phyloP scores from a whole-genome alignment of 140 eudicot genomes.

The Cichorium intybus region DNA sequence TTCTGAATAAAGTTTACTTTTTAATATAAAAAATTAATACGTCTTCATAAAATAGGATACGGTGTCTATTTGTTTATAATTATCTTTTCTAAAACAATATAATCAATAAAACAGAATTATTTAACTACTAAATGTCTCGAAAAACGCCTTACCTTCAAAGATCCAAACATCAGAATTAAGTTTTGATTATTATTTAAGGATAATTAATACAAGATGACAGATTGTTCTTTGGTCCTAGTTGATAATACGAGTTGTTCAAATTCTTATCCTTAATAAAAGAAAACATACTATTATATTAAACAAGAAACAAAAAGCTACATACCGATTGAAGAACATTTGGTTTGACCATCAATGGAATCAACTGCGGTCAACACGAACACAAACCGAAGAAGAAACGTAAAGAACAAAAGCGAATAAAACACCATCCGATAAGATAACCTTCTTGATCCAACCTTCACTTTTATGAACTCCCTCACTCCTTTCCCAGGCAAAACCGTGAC shows the following conservation, averaged over 20 bases:
- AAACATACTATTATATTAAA: not conserved
- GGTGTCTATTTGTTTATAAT: not conserved
- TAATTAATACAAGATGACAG: too few species aligned
- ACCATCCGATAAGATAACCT: conserved; percentile 78
- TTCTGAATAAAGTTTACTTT: not conserved
- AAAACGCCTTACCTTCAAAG: not conserved
- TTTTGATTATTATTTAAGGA: too few species aligned
- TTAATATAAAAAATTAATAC: not conserved
- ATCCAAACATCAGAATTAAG: not conserved
- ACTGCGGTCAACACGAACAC: conserved; percentile 81
- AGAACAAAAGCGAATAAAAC: conserved; percentile 71
- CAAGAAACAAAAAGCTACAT: conserved; percentile 6
- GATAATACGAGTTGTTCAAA: too few species aligned
- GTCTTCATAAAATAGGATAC: not conserved
- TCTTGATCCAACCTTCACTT: conserved; percentile 76
- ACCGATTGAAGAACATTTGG: conserved; percentile 77
- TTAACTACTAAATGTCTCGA: not conserved
- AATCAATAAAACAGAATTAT: not conserved
- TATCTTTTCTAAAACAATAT: not conserved
- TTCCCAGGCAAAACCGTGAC: conserved; percentile 77
- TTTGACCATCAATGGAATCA: conserved; percentile 78
- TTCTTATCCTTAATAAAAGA: not conserved
- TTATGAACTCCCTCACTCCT: conserved; percentile 79
- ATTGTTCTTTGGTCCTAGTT: too few species aligned
- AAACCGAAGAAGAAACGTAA: conserved; percentile 81